These are phyloP conservation scores for Aspergillus sp. DNA, from an alignment of 2,329 filamentous ascomycete genomes.

Conservation along the genomic window DNA sequence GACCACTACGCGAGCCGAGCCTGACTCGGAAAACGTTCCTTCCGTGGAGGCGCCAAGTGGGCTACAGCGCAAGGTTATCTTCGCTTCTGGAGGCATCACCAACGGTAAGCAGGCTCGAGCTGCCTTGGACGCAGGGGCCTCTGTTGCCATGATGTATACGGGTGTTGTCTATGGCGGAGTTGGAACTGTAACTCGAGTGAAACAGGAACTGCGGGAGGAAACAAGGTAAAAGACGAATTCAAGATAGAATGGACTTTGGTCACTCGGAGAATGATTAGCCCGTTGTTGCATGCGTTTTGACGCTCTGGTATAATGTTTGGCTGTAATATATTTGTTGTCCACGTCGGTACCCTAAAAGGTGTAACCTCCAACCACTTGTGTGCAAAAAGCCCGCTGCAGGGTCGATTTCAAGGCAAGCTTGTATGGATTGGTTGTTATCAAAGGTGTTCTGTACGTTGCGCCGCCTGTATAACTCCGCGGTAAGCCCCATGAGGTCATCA, in stretches of 20 bases:
- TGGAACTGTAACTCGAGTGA: slow-evolving; percentile 58
- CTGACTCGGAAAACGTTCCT: slow-evolving; percentile 21
- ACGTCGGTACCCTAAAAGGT: no score
- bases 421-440: background rate
- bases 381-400: background rate
- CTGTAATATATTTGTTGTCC: background rate
- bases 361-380: no score
- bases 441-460: no score
- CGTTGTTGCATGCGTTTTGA: background rate
- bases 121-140: slow-evolving; percentile 84
- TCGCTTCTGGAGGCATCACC: slow-evolving; percentile 90
- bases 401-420: background rate
- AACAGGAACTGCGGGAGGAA: slow-evolving; percentile 47
- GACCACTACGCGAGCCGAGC: slow-evolving; percentile 19
- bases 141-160: slow-evolving; percentile 90
- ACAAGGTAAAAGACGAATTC: background rate
- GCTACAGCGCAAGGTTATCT: slow-evolving; percentile 70
- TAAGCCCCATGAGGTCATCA: slow-evolving; percentile 5
- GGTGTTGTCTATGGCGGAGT: slow-evolving; percentile 64
- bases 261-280: background rate
- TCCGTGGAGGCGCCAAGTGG: slow-evolving; percentile 18
- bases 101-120: slow-evolving; percentile 80
- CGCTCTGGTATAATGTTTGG: background rate
- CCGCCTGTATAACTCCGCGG: background rate
- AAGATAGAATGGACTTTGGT: background rate